Percentiles rank a stretch among this genome's conserved stretches.
Conservation (phyloP, 768 basidiomycete species). For the Pleurotus eryngii region DNA sequence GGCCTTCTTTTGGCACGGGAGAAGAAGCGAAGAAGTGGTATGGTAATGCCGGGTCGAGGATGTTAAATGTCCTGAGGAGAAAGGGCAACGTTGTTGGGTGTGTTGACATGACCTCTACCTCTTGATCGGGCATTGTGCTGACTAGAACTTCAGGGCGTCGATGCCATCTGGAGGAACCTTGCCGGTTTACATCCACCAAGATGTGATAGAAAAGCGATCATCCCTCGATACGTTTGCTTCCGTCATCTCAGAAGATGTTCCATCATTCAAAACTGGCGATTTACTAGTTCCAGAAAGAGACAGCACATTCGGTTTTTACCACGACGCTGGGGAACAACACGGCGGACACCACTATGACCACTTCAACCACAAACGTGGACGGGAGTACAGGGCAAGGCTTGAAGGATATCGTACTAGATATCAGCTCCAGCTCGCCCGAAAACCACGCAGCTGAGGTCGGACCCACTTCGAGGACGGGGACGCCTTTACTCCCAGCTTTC, state of each 20-base stretch:
- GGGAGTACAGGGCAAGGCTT: not conserved
- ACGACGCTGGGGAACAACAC: too few species aligned
- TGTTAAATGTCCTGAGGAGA: not conserved
- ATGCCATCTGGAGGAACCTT: not conserved
- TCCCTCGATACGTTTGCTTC: constrained; percentile 5
- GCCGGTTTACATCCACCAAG: not conserved
- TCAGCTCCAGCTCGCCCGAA: too few species aligned
- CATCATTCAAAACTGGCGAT: too few species aligned
- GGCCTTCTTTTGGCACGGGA: constrained; percentile 56
- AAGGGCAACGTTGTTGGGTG: too few species aligned
- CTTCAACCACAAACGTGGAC: not conserved
- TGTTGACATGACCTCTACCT: too few species aligned
- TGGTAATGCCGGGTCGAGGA: not conserved
- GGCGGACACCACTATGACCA: not conserved
- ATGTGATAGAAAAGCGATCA: not conserved
- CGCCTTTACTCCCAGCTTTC: constrained; percentile 1
- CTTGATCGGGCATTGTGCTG: not conserved
- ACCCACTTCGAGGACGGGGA: not conserved
- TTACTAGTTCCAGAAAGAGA: too few species aligned
- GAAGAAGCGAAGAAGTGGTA: constrained; percentile 50
- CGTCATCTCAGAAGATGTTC: not conserved
- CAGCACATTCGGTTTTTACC: too few species aligned
- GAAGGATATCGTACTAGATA: too few species aligned
- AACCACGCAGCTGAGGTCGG: too few species aligned
- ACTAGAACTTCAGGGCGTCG: not conserved